These are phyloP conservation scores for Zygosaccharomyces sapae DNA, from an alignment of 1,139 yeast genomes.

Conservation along the genomic window DNA sequence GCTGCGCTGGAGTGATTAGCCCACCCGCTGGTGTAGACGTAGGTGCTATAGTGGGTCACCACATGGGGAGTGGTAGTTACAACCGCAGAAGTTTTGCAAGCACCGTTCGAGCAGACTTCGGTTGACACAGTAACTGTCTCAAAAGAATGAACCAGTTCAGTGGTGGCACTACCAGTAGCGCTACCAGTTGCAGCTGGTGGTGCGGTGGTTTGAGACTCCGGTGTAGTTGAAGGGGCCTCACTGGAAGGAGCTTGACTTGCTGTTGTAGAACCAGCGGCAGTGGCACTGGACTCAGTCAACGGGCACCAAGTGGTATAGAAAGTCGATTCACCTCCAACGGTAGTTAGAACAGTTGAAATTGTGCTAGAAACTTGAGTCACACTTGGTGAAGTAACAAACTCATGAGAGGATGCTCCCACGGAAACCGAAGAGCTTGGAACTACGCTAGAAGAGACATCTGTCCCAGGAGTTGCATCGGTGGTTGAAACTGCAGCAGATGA, in stretches of 20 bases:
- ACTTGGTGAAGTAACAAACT: conserved; percentile 4
- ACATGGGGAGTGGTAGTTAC: conserved; percentile 7
- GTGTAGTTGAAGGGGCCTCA: neutral
- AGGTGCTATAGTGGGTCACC: conserved; percentile 1
- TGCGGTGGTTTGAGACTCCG: neutral
- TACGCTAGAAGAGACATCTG: neutral
- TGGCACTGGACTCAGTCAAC: conserved; percentile 8
- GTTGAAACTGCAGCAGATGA: too few species aligned
- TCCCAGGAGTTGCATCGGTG: too few species aligned
- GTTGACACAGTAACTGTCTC: conserved; percentile 9
- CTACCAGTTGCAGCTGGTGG: conserved; percentile 5
- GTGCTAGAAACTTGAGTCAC: neutral
- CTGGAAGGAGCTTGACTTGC: too few species aligned
- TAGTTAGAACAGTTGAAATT: conserved; percentile 38
- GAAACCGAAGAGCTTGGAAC: conserved; percentile 1
- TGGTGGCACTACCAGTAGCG: neutral
- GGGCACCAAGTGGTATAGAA: conserved; percentile 51
- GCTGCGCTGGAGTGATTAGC: conserved; percentile 1
- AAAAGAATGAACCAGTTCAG: conserved; percentile 3
- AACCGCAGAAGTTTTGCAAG: conserved; percentile 2
- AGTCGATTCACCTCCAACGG: conserved; percentile 44
- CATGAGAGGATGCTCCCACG: neutral
- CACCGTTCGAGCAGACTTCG: conserved; percentile 7
- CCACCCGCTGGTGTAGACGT: neutral
- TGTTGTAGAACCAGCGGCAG: conserved; percentile 4